Base-by-base conservation (phyloP, 176 grass and related monocot species). In the Elymus sibiricus region DNA sequence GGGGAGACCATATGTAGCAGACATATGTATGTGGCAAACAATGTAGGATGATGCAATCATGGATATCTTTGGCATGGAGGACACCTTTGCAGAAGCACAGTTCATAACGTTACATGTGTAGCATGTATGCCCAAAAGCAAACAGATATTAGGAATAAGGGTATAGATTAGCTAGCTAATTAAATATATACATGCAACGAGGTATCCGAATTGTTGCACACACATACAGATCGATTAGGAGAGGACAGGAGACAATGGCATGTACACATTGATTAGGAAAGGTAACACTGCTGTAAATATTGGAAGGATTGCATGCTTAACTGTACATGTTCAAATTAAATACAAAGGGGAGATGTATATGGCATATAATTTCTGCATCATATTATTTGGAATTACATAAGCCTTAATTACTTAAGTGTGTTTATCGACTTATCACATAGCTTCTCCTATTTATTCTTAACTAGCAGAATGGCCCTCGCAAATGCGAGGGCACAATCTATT, bases 21-120 rank as follows among this genome's bases (percentile, higher is more conserved):
- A 64, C 42, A 90, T 66, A 26, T 62, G 37, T 32, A 32, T 38
- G 19, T 81, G 62, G 29, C 70, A 31, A 58, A 70, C 61, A 66
- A 63, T 70, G 38, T 6, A 51, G 5, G 47, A 82, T 86, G 88
- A 47, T 77, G 79, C 59, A 64, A 82, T 86, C 84, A 69, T 89
- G 19, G 19, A 31, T 80, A 64, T 88, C 64, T 73, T 76, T 82
- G 32, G 64, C 39, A 61, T 78, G 44, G 66, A 87, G 40, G 58
- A 55, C 32, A 65, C 25, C 53, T 83, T 71, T 88, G 32, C 64
- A 83, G 62, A 69, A 27, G 16, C 19, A 78, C 31, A 28, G n/a
- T 70, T 88, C 24, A 74, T 80, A 9, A 7, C 17, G 70, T 63
- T 68, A 49, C 21, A 77, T 67, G 37, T 29, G 15, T 75, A 75